Percentiles rank a stretch among this genome's conserved stretches.
These are phyloP conservation scores for Biscogniauxia sp. DNA, from an alignment of 2,329 filamentous ascomycete genomes.

Conservation along the genomic window DNA sequence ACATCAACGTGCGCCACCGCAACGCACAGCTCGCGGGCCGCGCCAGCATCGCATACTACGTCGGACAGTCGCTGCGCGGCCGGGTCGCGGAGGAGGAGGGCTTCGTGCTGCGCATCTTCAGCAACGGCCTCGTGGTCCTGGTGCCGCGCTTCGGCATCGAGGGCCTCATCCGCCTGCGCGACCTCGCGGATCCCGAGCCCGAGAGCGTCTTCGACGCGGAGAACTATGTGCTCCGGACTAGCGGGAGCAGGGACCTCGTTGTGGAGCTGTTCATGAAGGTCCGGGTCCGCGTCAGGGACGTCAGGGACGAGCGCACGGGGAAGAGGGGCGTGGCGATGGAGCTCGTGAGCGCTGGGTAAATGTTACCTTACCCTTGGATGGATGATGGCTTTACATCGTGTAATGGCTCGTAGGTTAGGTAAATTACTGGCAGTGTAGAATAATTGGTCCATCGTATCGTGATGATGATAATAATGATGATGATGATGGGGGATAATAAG, in stretches of 20 bases:
- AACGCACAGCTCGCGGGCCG: constrained; percentile 95
- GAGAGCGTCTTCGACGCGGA: constrained; percentile 83
- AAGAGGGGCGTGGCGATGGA: constrained; percentile 88
- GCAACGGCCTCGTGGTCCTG: constrained; percentile 95
- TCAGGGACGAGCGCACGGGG: constrained; percentile 92
- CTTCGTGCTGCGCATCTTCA: constrained; percentile 96
- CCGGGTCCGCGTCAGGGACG: constrained; percentile 81
- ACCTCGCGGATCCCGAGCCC: constrained; percentile 75
- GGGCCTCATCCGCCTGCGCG: constrained; percentile 80
- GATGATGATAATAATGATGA: no score
- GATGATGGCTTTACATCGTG: no score
- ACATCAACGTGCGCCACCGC: constrained; percentile 96
- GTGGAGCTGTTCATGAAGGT: constrained; percentile 93
- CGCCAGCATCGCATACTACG: constrained; percentile 95
- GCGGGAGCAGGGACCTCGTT: constrained; percentile 52
- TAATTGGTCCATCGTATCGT: no score
- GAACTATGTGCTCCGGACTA: constrained; percentile 70
- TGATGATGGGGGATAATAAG: no score
- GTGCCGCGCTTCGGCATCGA: constrained; percentile 96
- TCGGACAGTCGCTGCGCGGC: constrained; percentile 90
- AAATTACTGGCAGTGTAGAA: no score
- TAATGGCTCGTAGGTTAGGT: no score
- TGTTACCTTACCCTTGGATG: no score
- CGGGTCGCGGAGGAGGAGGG: constrained; percentile 77
- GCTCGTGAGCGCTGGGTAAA: constrained; percentile 41